These are phyloP conservation scores for Heliosperma pusillum DNA, from an alignment of 148 eudicot genomes.

Conservation along the genomic window DNA sequence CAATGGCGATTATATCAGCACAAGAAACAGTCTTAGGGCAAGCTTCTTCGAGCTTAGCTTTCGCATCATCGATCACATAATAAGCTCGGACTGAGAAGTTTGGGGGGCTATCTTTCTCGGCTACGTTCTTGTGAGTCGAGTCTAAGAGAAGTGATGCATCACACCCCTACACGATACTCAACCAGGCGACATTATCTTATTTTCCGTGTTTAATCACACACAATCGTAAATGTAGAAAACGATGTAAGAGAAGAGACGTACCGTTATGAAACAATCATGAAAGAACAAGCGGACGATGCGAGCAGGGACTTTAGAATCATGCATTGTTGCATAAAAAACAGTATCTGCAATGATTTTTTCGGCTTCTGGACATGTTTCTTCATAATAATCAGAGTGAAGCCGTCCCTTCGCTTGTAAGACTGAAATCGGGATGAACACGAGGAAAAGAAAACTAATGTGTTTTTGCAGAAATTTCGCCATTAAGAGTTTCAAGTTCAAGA, in stretches of 20 bases:
- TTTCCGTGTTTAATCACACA: neutral
- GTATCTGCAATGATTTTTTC: conserved; percentile 25
- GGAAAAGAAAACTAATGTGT: neutral
- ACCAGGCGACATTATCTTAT: neutral
- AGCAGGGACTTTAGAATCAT: conserved; percentile 42
- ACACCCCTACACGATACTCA: conserved; percentile 43
- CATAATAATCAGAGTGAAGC: conserved; percentile 23
- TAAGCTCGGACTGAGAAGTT: conserved; percentile 50
- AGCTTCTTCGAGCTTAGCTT: conserved; percentile 46
- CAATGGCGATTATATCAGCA: conserved; percentile 55
- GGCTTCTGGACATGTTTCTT: conserved; percentile 23
- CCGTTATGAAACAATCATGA: conserved; percentile 65
- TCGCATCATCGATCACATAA: conserved; percentile 52
- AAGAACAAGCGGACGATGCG: conserved; percentile 55
- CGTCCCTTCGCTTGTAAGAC: conserved; percentile 10
- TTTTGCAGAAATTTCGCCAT: conserved; percentile 18
- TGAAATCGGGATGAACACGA: conserved; percentile 2
- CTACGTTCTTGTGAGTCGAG: conserved; percentile 25
- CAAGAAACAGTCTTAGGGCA: conserved; percentile 62
- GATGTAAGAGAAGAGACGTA: conserved; percentile 20
- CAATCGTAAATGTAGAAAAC: neutral
- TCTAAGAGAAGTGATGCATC: conserved; percentile 64
- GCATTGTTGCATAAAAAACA: conserved; percentile 14
- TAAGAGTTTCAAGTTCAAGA: neutral
- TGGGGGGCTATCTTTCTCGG: conserved; percentile 61